Percentiles rank a stretch among this genome's conserved stretches.
Evolutionary conservation across 495 filamentous ascomycete species (phyloP).

Genomic region (Aspergillus biplanus): DNA sequence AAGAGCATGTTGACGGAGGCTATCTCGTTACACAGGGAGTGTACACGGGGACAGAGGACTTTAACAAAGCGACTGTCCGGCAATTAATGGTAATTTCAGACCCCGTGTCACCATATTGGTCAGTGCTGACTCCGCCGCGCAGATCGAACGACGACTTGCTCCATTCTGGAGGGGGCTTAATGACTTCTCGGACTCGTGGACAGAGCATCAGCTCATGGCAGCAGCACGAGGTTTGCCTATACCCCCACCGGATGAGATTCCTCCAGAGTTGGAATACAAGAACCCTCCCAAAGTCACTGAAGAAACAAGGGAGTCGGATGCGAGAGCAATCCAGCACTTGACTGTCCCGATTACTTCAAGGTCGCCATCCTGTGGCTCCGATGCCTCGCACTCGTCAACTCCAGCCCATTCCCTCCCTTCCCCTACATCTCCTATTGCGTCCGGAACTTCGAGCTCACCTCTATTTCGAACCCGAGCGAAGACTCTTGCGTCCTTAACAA

Average conservation of each 20-base stretch:
- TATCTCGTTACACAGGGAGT: constrained; percentile 93
- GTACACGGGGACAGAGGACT: constrained; percentile 91
- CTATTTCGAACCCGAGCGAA: constrained; percentile 74
- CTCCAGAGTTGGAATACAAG: constrained; percentile 63
- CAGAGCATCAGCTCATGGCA: constrained; percentile 90
- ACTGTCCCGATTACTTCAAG: constrained; percentile 77
- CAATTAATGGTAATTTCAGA: constrained; percentile 77
- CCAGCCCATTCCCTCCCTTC: constrained; percentile 54
- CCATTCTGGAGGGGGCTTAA: constrained; percentile 95
- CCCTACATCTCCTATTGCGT: constrained; percentile 54
- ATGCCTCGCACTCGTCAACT: constrained; percentile 54
- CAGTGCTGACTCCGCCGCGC: constrained; percentile 23
- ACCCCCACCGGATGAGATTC: constrained; percentile 80
- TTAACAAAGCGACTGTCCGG: constrained; percentile 84
- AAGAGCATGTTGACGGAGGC: constrained; percentile 93
- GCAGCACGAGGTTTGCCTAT: constrained; percentile 85
- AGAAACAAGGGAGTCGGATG: constrained; percentile 40
- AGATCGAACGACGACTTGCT: constrained; percentile 91
- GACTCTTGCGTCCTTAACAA: constrained; percentile 81
- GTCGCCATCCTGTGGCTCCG: constrained; percentile 76
- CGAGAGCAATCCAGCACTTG: constrained; percentile 61
- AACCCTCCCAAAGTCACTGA: constrained; percentile 45
- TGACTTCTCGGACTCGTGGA: constrained; percentile 87
- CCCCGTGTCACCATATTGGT: constrained; percentile 1
- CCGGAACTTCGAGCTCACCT: constrained; percentile 63